phyloP scores from a whole-genome alignment of 1,284 basidiomycete genomes.

The Apiotrichum akiyoshidainum region DNA sequence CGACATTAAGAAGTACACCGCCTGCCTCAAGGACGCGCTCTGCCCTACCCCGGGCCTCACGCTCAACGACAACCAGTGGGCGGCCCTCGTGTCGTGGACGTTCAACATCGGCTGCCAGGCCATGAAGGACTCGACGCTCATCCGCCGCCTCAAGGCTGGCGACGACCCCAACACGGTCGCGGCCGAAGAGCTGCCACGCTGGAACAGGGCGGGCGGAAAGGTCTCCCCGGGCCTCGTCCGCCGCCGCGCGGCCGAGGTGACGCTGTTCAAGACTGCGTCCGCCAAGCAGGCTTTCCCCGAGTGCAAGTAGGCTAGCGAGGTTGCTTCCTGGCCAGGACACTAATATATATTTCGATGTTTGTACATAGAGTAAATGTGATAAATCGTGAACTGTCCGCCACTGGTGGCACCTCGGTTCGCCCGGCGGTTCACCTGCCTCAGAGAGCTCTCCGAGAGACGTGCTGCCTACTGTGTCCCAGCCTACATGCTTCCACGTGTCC shows the following conservation, averaged over 20 bases:
- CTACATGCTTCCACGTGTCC: no score
- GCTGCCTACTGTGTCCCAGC: no score
- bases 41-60: not conserved
- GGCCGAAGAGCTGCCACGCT: conserved; percentile 10
- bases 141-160: conserved; percentile 12
- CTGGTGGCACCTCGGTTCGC: no score
- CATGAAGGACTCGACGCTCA: not conserved
- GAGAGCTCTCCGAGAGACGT: no score
- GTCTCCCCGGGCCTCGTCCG: conserved; percentile 6
- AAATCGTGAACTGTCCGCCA: no score
- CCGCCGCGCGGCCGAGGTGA: conserved; percentile 14
- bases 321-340: no score
- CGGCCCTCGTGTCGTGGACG: conserved; percentile 5
- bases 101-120: conserved; percentile 16
- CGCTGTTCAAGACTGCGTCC: not conserved
- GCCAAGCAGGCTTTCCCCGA: not conserved
- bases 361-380: no score
- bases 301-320: not conserved
- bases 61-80: conserved; percentile 20
- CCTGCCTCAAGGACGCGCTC: conserved; percentile 1
- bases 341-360: no score
- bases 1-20: conserved; percentile 12
- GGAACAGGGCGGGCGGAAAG: conserved; percentile 4
- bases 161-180: conserved; percentile 9
- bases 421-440: no score